Base-by-base conservation (phyloP, 495 filamentous ascomycete species). In the Penicillium cataractarum region DNA sequence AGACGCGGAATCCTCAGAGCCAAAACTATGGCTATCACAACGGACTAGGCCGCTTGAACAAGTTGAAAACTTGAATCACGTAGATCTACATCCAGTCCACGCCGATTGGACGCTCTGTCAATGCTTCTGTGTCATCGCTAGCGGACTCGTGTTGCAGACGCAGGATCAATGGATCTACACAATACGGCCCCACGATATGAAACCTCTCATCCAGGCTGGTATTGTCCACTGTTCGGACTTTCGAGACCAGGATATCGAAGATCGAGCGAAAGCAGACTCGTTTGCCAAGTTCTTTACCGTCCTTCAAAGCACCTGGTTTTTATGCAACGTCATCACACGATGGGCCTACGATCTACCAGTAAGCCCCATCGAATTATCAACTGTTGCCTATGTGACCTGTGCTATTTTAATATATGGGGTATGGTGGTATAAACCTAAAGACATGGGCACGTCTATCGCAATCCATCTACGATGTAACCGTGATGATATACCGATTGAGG, bases 221-320 rank as follows among this genome's bases (percentile, higher is more conserved):
- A 32, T 64, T 7, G 27, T 60, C 29, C 29, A 55, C 9, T 33
- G 29, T 35, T 31, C 48, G 6, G 55, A 58, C 10, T 55, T 64
- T 22, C 22, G 26, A 21, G 51, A 64, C 6, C 17, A 53, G 6
- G 61, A 64, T 24, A 54, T 64, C 24, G 24, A 64, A 53, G 61
- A 64, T 27, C 61, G 49, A 27, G 24, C 61, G 10, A 64, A 64
- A 55, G 49, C 55, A 26, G 61, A 64, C 40, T 29, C 61, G 37
- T 31, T 64, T 24, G 56, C 46, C 1, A 64, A 59, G 24, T 19
- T 54, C 8, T 52, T 64, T 24, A 60, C 55, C 10, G 35, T 64
- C 15, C 27, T 64, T 26, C 61, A 64, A 37, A 55, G 55, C 31
- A 26, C 19, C 22, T 64, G 55, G 55, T 27, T 44, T 21, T 12